Evolutionary conservation across 2,329 filamentous ascomycete species (phyloP).

Genomic region (Helotiales sp.): DNA sequence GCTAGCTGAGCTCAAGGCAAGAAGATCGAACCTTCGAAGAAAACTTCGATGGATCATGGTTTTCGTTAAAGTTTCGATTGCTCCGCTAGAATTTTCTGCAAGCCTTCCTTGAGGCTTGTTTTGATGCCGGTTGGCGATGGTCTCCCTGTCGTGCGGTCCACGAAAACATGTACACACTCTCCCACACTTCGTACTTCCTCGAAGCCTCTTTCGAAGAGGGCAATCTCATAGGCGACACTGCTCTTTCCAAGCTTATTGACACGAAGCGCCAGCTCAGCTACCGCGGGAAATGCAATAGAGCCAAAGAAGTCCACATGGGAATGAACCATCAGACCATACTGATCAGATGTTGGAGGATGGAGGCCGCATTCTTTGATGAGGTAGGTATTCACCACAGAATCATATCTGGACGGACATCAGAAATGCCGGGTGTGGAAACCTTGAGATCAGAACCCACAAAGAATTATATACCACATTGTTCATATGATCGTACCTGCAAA

Average conservation of each 20-base stretch:
- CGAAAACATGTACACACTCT: conserved; percentile 85
- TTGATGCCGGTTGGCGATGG: conserved; percentile 68
- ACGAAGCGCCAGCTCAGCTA: conserved; percentile 77
- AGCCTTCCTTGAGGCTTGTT: conserved; percentile 54
- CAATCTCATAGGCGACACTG: conserved; percentile 89
- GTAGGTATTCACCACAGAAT: conserved; percentile 88
- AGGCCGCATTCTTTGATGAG: conserved; percentile 77
- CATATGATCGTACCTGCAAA: conserved; percentile 71
- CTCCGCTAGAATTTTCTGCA: conserved; percentile 53
- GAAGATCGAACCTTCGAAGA: background rate
- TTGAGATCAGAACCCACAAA: conserved; percentile 48
- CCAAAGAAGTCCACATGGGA: conserved; percentile 85
- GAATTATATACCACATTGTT: conserved; percentile 89
- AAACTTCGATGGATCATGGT: background rate
- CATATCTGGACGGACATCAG: conserved; percentile 57
- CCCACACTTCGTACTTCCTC: conserved; percentile 80
- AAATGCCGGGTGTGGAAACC: background rate
- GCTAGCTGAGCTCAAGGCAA: too few relatives aligned
- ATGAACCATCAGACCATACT: conserved; percentile 83
- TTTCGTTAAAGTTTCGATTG: conserved; percentile 30
- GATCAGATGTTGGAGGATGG: conserved; percentile 65
- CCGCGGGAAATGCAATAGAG: conserved; percentile 76
- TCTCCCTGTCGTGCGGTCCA: conserved; percentile 69
- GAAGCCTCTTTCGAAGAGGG: conserved; percentile 74
- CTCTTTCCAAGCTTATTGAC: conserved; percentile 83